Evolutionary conservation across 164 flowering plant species (phyloP).

Genomic region (Sedum album): DNA sequence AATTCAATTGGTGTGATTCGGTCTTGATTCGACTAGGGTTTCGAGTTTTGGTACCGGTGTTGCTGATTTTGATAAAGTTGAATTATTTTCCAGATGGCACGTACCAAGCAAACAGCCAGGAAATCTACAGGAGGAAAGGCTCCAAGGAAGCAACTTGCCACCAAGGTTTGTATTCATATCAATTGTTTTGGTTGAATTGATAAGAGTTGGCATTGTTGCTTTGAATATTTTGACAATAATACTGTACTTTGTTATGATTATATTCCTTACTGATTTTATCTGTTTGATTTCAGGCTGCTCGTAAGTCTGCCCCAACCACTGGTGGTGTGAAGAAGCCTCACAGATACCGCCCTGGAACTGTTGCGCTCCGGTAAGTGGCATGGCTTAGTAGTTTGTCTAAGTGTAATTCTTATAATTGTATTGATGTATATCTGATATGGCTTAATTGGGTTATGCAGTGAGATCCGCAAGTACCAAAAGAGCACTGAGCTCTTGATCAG

Average conservation of each 20-base stretch:
- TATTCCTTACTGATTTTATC: no score
- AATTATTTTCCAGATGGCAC: constrained; percentile 61
- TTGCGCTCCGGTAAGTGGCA: constrained; percentile 59
- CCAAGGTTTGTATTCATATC: constrained; percentile 38
- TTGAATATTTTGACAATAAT: not conserved
- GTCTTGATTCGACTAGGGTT: not conserved
- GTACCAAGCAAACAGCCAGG: constrained; percentile 90
- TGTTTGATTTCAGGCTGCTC: constrained; percentile 40
- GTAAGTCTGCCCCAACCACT: constrained; percentile 87
- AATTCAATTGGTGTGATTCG: no score
- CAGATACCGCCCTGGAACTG: constrained; percentile 83
- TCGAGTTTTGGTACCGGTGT: no score
- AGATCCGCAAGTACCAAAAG: constrained; percentile 78
- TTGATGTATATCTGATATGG: not conserved
- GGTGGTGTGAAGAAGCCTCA: constrained; percentile 96
- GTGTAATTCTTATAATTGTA: not conserved
- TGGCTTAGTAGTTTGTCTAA: not conserved
- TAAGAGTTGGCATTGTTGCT: not conserved
- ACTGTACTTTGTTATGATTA: not conserved
- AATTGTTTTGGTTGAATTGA: not conserved
- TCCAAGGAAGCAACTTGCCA: constrained; percentile 78
- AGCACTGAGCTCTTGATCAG: constrained; percentile 77
- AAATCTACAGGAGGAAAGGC: constrained; percentile 86
- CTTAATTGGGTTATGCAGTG: constrained; percentile 23
- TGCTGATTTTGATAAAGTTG: no score